Base-by-base conservation (phyloP, 2,329 filamentous ascomycete genomes). In the Venturia pyrina region DNA sequence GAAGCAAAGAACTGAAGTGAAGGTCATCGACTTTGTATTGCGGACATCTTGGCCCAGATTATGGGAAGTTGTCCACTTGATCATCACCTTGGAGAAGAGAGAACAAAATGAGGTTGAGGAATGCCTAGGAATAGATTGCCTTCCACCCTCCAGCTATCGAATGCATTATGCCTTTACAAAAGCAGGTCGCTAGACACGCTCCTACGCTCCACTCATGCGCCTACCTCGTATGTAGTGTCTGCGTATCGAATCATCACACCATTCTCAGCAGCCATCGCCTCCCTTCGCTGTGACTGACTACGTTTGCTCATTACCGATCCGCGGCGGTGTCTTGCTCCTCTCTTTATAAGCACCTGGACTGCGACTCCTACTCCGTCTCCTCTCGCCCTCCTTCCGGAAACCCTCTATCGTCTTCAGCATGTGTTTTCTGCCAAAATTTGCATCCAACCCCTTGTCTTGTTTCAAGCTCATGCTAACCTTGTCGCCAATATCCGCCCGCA, bases 391-490 rank as follows among this genome's bases (percentile, higher is more conserved):
- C 75, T 92, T 92, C 67, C 92, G 86, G 72, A 96, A 85, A 44
- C 83, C 87, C 71, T 97, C 91, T 69, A 98, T 96, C 46, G 95
- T 93, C 73, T 86, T 87, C 69, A 96, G 77, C 86, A 99, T 98
- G 75, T 96, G 91, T 76, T 96, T 96, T 64, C 95, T 82, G 1
- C 90, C 91, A 5, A 88, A 87, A 56, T 80, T 78, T 4, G 91
- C 91, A 78, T 97, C 90, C 63, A 98, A 87, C 72, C 89, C 84
- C 74, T 91, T 92, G 32, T 90, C 90, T 5, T 85, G 87, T 84
- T 98, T 89, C 44, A 64, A 41, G 73, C 90, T 95, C 95, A 99
- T 98, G 68, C 87, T 93, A 15, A 98, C 89, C 78, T 96, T 96
- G 75, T 93, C 87, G 68, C 86, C 85, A 2, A 89, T 87, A 73